Percentiles rank a stretch among this genome's conserved stretches.
Evolutionary conservation across 495 filamentous ascomycete genomes (phyloP).

Genomic region (Podospora sp.): DNA sequence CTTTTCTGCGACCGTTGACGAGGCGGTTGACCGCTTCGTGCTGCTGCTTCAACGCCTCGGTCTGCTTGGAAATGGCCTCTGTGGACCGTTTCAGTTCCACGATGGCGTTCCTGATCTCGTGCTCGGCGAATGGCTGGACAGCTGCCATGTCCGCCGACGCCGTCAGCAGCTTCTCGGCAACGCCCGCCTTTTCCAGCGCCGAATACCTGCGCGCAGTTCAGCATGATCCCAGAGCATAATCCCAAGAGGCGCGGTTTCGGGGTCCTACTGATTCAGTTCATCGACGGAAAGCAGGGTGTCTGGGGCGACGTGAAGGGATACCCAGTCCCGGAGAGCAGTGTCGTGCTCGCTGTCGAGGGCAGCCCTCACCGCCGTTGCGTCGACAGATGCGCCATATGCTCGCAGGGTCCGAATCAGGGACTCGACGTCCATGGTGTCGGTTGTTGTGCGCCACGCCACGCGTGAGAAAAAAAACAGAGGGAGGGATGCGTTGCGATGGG

Average conservation of each 20-base stretch:
- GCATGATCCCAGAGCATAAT: neutral
- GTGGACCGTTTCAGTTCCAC: constrained; percentile 50
- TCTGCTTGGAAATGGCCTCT: constrained; percentile 49
- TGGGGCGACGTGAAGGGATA: constrained; percentile 40
- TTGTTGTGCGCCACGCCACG: neutral
- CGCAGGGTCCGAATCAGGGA: constrained; percentile 30
- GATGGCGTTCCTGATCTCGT: constrained; percentile 47
- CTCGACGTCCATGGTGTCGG: constrained; percentile 32
- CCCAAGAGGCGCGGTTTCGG: neutral
- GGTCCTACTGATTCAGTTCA: constrained; percentile 44
- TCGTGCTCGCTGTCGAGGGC: constrained; percentile 27
- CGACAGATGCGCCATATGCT: constrained; percentile 35
- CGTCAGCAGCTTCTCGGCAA: constrained; percentile 41
- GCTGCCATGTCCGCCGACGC: constrained; percentile 38
- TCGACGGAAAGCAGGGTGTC: constrained; percentile 49
- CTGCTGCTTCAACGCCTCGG: constrained; percentile 45
- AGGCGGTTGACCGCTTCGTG: constrained; percentile 47
- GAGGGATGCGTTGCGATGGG: neutral
- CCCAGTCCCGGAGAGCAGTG: constrained; percentile 43
- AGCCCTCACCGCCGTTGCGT: constrained; percentile 35
- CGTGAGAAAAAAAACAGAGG: neutral
- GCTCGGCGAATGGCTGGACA: constrained; percentile 40
- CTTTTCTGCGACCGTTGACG: constrained; percentile 32
- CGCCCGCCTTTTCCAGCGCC: constrained; percentile 40
- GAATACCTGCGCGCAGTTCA: constrained; percentile 39